Evolutionary conservation across 2,329 filamentous ascomycete species (phyloP), one percentile per base, ranked within the genome.

Genomic region (Spiromastix sp.): DNA sequence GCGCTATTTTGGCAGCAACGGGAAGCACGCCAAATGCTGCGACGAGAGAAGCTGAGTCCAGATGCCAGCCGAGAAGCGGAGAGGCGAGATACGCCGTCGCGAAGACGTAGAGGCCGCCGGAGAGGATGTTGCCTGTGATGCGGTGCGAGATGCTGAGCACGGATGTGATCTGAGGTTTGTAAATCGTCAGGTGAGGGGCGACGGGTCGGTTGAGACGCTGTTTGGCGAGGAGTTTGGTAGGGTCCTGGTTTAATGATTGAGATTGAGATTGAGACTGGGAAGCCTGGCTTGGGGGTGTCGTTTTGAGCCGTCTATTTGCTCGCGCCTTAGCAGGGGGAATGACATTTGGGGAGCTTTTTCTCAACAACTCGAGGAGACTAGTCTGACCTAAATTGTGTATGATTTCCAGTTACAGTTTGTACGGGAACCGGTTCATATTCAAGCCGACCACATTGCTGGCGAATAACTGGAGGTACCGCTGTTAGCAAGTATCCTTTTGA

Each of bases 151-250:
- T 76, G 48, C 77, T 79, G 48, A 71, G 70, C 60, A 84, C 79
- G 79, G 79, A 93, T 49, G 84, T 91, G 64, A 94, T 82, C 61
- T 84, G 77, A 40, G 79, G 74, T 61, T 77, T 73, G 77, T 95
- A 95, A 72, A 93, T 86, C 53, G 66, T 57, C 43, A 95, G 74
- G 58, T 95, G 85, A 37, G 87, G 87, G 24, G 85, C 72, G 49
- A 93, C 71, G 56, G 87, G 87, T 32, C 87, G 87, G 52, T 71
- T 63, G 34, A 80, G 71, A 52, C 87, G 87, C 70, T 95, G 87
- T 53, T 75, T 68, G 51, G 74, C 79, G 55, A 94, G 83, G 62
- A 93, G 15, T 12, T 37, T 21, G 8, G 26, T 39, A 15, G 18
- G 30, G 18, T 37, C 26, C n/a, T n/a, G n/a, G n/a, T n/a, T n/a